These are phyloP conservation scores for Quercus glauca DNA, from an alignment of 306 rosid genomes.

Conservation along the genomic window DNA sequence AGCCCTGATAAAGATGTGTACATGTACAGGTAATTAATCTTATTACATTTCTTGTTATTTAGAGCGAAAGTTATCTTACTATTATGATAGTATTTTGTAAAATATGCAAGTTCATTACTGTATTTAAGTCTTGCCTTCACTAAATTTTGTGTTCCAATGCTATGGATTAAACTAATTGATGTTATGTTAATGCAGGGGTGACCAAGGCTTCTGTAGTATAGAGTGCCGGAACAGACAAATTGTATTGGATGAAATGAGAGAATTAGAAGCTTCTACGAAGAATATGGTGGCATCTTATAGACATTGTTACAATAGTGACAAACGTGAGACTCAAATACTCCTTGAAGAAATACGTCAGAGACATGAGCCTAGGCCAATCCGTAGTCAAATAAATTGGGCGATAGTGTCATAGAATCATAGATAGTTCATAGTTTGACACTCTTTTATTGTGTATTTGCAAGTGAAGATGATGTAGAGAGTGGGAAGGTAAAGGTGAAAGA, in stretches of 20 bases:
- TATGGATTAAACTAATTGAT: neutral
- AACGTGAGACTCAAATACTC: neutral
- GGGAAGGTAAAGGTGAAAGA: neutral
- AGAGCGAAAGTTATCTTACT: no score
- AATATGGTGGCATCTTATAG: conserved; percentile 28
- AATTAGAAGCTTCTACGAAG: conserved; percentile 45
- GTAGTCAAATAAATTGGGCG: neutral
- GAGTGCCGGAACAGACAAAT: conserved; percentile 49
- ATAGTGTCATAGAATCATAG: neutral
- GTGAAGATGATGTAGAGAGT: neutral
- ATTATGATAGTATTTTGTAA: no score
- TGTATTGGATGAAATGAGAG: conserved; percentile 36
- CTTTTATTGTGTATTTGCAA: neutral
- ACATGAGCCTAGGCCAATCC: neutral
- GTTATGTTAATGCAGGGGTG: conserved; percentile 36
- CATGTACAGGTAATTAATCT: conserved; percentile 48
- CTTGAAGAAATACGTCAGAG: neutral
- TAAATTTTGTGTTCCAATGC: neutral
- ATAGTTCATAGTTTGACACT: neutral
- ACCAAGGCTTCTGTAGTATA: conserved; percentile 50
- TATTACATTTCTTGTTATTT: no score
- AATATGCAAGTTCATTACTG: neutral
- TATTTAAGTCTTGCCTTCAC: neutral
- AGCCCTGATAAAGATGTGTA: conserved; percentile 50
- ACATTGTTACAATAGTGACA: neutral